phyloP scores from a whole-genome alignment of 2,329 filamentous ascomycete species.

The Pyrenochaeta sp. region DNA sequence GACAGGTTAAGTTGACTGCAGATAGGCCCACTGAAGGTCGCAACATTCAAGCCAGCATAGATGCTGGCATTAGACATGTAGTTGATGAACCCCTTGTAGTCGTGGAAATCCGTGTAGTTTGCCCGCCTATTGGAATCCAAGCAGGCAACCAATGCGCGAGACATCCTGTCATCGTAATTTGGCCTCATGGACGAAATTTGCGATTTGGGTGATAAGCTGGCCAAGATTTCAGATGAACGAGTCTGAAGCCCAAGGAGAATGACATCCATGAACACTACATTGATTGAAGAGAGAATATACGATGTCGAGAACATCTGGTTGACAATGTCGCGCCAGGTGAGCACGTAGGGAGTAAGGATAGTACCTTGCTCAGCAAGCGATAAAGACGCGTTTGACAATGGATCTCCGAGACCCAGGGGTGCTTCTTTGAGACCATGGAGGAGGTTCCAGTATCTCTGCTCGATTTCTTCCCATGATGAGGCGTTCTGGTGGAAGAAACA shows the following conservation, averaged over 20 bases:
- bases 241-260: constrained; percentile 16
- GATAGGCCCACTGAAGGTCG: constrained; percentile 10
- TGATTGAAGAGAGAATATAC: constrained; percentile 4
- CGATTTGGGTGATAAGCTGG: neutral
- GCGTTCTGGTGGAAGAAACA: constrained; percentile 26
- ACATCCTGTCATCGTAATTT: constrained; percentile 8
- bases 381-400: constrained; percentile 1
- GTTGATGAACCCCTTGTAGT: constrained; percentile 5
- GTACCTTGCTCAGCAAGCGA: neutral
- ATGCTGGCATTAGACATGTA: constrained; percentile 4
- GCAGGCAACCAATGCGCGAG: constrained; percentile 14
- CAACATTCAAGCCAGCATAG: constrained; percentile 16
- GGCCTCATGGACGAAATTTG: constrained; percentile 3
- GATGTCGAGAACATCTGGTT: constrained; percentile 5
- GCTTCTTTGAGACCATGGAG: constrained; percentile 12
- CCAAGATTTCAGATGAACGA: constrained; percentile 1
- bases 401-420: constrained; percentile 11
- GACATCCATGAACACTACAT: neutral
- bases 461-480: constrained; percentile 16
- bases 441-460: constrained; percentile 17
- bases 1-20: constrained; percentile 20
- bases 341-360: constrained; percentile 5
- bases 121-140: constrained; percentile 18
- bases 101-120: constrained; percentile 16
- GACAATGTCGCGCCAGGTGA: constrained; percentile 19